phyloP scores from a whole-genome alignment of 2,329 filamentous ascomycete genomes.

The Daldinia sp. region DNA sequence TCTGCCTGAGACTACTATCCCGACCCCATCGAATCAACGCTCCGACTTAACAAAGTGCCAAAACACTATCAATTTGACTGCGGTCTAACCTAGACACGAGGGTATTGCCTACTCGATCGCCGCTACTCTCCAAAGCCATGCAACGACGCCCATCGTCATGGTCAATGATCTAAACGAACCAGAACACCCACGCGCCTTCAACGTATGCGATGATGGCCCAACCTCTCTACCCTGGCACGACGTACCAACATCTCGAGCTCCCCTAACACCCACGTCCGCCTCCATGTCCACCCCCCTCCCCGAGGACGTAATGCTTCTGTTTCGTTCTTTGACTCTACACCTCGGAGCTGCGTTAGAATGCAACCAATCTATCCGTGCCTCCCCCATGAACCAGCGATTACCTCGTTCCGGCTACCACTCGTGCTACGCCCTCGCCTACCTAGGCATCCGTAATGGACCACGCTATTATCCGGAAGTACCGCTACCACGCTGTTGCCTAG shows the following conservation, averaged over 20 bases:
- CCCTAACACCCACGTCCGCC: neutral
- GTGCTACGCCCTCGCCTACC: constrained; percentile 55
- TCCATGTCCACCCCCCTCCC: neutral
- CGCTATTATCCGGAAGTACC: constrained; percentile 84
- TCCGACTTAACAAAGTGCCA: neutral
- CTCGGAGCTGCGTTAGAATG: neutral
- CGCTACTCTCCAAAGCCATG: constrained; percentile 41
- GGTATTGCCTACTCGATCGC: constrained; percentile 42
- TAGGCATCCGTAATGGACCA: constrained; percentile 86
- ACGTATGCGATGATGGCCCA: constrained; percentile 22
- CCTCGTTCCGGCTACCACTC: constrained; percentile 52
- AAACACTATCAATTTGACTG: constrained; percentile 27
- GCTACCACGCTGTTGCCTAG: constrained; percentile 91
- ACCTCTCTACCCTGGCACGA: constrained; percentile 1
- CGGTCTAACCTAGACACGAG: constrained; percentile 31
- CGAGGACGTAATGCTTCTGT: neutral
- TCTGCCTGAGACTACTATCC: neutral
- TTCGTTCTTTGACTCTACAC: neutral
- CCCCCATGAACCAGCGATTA: constrained; percentile 50
- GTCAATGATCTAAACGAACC: constrained; percentile 13
- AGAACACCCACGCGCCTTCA: constrained; percentile 26
- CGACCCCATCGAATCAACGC: neutral
- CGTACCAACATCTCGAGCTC: constrained; percentile 9
- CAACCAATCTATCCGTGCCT: constrained; percentile 39
- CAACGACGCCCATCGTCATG: constrained; percentile 25